Conservation (phyloP, 2,329 filamentous ascomycete genomes). For the Ophiostoma populinum region DNA sequence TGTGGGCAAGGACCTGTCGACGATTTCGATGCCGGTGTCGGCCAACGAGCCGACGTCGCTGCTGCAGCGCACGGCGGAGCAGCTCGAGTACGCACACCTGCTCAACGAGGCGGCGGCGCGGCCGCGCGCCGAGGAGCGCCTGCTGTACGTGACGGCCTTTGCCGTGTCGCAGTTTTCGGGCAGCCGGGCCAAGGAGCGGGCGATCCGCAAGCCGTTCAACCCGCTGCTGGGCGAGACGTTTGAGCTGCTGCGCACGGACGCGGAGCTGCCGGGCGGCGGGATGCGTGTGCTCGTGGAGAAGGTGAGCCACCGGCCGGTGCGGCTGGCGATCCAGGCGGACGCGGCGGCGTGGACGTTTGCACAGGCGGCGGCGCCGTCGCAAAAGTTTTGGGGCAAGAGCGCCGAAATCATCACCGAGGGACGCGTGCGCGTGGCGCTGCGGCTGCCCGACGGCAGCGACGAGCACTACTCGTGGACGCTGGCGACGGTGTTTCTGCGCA, state of each 20-base stretch:
- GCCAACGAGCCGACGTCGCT: conserved; percentile 85
- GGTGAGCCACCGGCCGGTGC: conserved; percentile 79
- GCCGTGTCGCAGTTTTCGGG: conserved; percentile 76
- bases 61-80: conserved; percentile 76
- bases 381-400: conserved; percentile 98
- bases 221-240: conserved; percentile 92
- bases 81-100: conserved; percentile 76
- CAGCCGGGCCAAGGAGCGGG: conserved; percentile 70
- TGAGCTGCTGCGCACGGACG: conserved; percentile 75
- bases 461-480: conserved; percentile 81
- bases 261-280: conserved; percentile 49
- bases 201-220: conserved; percentile 92
- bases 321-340: conserved; percentile 87
- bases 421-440: conserved; percentile 60
- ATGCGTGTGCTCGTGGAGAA: conserved; percentile 93
- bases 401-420: conserved; percentile 90
- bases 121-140: conserved; percentile 44
- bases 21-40: conserved; percentile 93
- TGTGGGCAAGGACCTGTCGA: conserved; percentile 91
- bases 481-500: conserved; percentile 80
- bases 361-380: conserved; percentile 72
- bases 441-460: conserved; percentile 41
- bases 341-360: conserved; percentile 69
- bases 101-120: conserved; percentile 58
- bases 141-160: conserved; percentile 78